These are phyloP conservation scores for Abrus pulchellus DNA, from an alignment of 306 rosid genomes.

Conservation along the genomic window DNA sequence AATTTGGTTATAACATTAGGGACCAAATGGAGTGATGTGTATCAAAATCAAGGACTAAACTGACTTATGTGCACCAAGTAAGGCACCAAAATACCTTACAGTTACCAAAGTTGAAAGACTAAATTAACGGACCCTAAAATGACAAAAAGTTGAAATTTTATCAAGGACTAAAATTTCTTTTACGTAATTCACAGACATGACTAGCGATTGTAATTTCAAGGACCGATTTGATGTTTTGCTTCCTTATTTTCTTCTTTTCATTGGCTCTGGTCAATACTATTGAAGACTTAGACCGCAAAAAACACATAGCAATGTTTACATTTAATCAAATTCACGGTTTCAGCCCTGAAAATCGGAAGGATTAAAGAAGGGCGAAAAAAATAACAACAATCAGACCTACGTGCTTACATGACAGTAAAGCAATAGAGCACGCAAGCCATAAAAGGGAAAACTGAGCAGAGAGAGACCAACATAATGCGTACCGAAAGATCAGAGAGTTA, in stretches of 20 bases:
- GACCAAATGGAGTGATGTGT: no score
- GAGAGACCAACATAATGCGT: neutral
- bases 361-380: neutral
- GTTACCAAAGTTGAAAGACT: no score
- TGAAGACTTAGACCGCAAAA: neutral
- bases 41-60: no score
- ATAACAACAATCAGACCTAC: neutral
- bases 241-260: neutral
- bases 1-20: no score
- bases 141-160: no score
- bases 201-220: no score
- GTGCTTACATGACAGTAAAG: neutral
- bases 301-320: neutral
- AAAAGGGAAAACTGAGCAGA: neutral
- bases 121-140: no score
- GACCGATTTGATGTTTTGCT: no score
- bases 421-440: slow-evolving; percentile 1
- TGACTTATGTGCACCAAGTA: no score
- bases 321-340: slow-evolving; percentile 36
- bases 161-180: no score
- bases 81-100: no score
- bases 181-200: no score
- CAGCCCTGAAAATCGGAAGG: neutral
- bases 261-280: slow-evolving; percentile 3
- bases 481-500: neutral